Evolutionary conservation across 176 grass and related monocot genomes (phyloP), one percentile per base, ranked within the genome.

Genomic region (Zea luxurians): DNA sequence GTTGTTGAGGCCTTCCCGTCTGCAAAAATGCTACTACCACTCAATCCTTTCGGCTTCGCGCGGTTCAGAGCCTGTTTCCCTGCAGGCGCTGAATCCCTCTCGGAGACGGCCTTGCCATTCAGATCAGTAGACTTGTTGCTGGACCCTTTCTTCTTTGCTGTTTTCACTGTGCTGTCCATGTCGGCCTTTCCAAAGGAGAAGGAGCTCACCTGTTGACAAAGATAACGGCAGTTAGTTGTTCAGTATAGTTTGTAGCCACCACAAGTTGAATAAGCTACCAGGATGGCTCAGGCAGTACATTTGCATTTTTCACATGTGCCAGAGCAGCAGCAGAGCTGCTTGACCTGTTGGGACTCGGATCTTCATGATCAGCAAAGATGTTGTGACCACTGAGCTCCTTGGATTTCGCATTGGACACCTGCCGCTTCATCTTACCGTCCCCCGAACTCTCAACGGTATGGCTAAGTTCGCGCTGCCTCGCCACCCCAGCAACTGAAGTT

Each of bases 401-500:
- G 79, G 87, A 83, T 73, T 96, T 96, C 41, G 93, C 78, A 64
- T 62, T 86, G 48, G 87, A 92, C 54, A 82, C 16, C 66, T 82
- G 90, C 45, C 15, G 83, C 66, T 86, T 89, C 71, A 84, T 78
- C 17, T 69, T 90, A 61, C 60, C 55, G 40, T 92, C 89, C 9
- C 75, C 83, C 5, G 82, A 72, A n/a, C 16, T 77, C 34, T 72
- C 76, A 20, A 96, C 41, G 7, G 82, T 82, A 60, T 88, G 90
- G 18, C 79, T 84, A 80, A 96, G 85, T 76, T 96, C 89, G 62
- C 76, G 90, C 79, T 96, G 93, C 79, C 91, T 96, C 55, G 93
- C 85, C 48, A 88, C 82, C 80, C 88, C 90, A 37, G 93, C 89
- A 38, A 88, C 53, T 0, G 93, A 90, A 61, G 68, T 83, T 17